Evolutionary conservation across 202 grass and related monocot genomes (phyloP), one percentile per base, ranked within the genome.

Genomic region (Thinopyrum obtusiflorum): DNA sequence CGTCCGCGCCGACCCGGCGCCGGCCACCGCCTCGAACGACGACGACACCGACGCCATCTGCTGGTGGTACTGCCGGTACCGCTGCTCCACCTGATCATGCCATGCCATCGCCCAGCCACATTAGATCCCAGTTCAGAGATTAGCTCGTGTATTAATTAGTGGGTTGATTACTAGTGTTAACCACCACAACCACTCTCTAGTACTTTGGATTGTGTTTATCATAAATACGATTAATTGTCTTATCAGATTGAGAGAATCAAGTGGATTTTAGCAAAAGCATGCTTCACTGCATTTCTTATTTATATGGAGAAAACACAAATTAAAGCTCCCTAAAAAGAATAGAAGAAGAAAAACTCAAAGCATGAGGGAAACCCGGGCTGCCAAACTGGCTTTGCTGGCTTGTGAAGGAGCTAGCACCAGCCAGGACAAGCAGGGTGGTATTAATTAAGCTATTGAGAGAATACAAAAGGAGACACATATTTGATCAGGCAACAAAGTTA

Each of bases 61-160:
- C 29, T 91, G 89, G 90, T 94, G 97, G 89, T 99, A 99, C 85
- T 97, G 97, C 39, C 91, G 72, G 92, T 99, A 97, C 40, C 93
- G 86, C 87, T 97, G 97, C 90, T 99, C 97, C 85, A 99, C 97
- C 97, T 99, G 65, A 3, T n/a, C 53, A n/a, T 57, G 51, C 62
- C 49, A 57, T 35, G 21, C 21, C 28, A 78, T 6, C 28, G 12
- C 42, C 4, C 6, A n/a, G 13, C 39, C 14, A 4, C 49, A 53
- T 53, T 53, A 53, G 49, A 53, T 53, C 49, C 49, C 18, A 9
- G 53, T 21, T 2, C 53, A 59, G 53, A 21, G 39, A 17, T 67
- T 73, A 74, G 39, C 8, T 73, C 70, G 40, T 28, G 39, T 27
- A 73, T 10, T 73, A 47, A 47, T 28, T 74, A 27, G 33, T 36